A percentile compares a stretch with the other conserved stretches of the same genome.
Conservation (phyloP, 768 basidiomycete genomes). For the Mycena kentingensis region DNA sequence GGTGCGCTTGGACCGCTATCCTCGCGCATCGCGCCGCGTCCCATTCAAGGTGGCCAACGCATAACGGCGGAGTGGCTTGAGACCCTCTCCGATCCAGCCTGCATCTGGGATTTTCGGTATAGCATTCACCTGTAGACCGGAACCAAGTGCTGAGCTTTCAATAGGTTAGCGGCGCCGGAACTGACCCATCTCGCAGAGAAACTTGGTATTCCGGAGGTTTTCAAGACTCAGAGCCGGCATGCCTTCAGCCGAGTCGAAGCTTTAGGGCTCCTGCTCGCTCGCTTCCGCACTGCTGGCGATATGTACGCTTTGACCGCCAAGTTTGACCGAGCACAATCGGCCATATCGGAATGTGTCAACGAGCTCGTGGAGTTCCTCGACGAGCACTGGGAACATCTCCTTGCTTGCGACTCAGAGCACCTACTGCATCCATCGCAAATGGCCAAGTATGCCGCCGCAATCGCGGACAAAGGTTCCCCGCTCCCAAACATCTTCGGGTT, state of each 20-base stretch:
- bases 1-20: too few relatives aligned
- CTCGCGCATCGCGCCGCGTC: too few relatives aligned
- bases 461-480: conserved; percentile 13
- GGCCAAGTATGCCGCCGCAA: conserved; percentile 17
- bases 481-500: conserved; percentile 5
- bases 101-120: conserved; percentile 2
- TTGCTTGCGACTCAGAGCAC: conserved; percentile 15
- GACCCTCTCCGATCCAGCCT: not conserved
- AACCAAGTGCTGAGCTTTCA: not conserved
- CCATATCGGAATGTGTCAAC: conserved; percentile 24
- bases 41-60: conserved; percentile 5
- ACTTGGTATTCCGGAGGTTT: conserved; percentile 9
- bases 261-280: conserved; percentile 16
- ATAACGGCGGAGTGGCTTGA: conserved; percentile 17
- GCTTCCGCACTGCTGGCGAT: conserved; percentile 18
- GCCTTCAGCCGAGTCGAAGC: conserved; percentile 16
- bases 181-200: not conserved
- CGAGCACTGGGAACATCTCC: conserved; percentile 23
- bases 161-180: conserved; percentile 9
- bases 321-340: conserved; percentile 20
- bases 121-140: not conserved
- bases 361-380: conserved; percentile 17
- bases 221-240: conserved; percentile 6
- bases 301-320: conserved; percentile 13
- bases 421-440: conserved; percentile 15